A percentile compares a stretch with the other conserved stretches of the same genome.
These are phyloP conservation scores for Silybum marianum DNA, from an alignment of 129 eudicot species.

Conservation along the genomic window DNA sequence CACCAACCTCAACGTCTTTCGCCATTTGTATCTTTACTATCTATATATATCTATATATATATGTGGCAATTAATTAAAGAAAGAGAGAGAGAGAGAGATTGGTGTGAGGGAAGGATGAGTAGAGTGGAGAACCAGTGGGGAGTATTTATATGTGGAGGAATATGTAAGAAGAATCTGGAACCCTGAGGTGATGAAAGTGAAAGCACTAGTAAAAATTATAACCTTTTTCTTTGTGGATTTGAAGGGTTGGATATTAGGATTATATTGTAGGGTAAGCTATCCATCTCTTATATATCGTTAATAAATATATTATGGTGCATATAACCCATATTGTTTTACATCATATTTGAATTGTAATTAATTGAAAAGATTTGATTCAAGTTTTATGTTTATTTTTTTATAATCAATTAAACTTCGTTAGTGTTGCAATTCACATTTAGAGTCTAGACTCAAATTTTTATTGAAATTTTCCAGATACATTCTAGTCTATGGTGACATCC, in stretches of 20 bases:
- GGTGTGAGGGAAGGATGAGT: not conserved
- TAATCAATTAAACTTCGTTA: too few species aligned
- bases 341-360: too few species aligned
- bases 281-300: too few species aligned
- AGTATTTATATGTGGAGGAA: conserved; percentile 39
- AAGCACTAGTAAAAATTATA: not conserved
- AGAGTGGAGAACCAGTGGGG: not conserved
- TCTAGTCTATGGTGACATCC: too few species aligned
- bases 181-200: not conserved
- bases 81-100: not conserved
- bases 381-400: too few species aligned
- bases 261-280: too few species aligned
- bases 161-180: conserved; percentile 14
- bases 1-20: conserved; percentile 55
- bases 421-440: too few species aligned
- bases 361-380: too few species aligned
- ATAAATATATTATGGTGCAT: too few species aligned
- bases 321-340: too few species aligned
- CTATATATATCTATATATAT: not conserved
- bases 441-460: too few species aligned
- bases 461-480: too few species aligned
- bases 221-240: not conserved
- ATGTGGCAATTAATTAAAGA: not conserved
- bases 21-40: conserved; percentile 20
- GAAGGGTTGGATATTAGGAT: not conserved